Base-by-base conservation (phyloP, 139 green algal genomes). In the Micractinium conductrix region DNA sequence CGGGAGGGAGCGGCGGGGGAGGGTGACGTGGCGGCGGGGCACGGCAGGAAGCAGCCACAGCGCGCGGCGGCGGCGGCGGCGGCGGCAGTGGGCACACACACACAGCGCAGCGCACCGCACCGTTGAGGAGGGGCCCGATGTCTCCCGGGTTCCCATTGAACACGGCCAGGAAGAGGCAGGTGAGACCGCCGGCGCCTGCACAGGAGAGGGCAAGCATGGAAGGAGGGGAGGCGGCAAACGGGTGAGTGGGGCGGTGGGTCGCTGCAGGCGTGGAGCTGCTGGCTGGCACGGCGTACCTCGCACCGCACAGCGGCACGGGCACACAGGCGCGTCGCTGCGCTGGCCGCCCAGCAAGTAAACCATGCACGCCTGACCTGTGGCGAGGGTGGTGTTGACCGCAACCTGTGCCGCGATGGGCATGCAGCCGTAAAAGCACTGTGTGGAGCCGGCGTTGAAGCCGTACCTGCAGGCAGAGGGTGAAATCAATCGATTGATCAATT, bases 371-470 rank as follows among this genome's bases (percentile, higher is more conserved):
- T n/a, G n/a, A 78, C 70, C 70, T 14, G 76, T 53, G 1, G 76
- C 58, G 19, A 97, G 84, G 6, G 94, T 97, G 30, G 94, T 97
- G 62, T 89, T 93, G 58, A 96, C 92, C 5, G 92, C 93, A 24
- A 79, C 79, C 35, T 65, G 21, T 28, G 87, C 87, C 16, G 92
- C 89, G 4, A 92, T 26, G 14, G 86, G 43, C 55, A 84, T 80
- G 78, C 84, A 67, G 84, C 84, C 40, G 79, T 84, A 62, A 28
- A 93, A 55, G 58, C 80, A 86, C 43, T 87, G 53, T 48, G 83
- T 80, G 9, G 91, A 94, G 40, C 91, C 93, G n/a, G 89, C 83
- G 85, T 96, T 97, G 92, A 97, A 96, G 43, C 92, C 93, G 84
- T 95, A 97, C 82, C 80, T 85, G 80, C 48, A 44, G n/a, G 38